Conservation (phyloP, 805 yeast species). For the Saccharomycopsis fibuligera region DNA sequence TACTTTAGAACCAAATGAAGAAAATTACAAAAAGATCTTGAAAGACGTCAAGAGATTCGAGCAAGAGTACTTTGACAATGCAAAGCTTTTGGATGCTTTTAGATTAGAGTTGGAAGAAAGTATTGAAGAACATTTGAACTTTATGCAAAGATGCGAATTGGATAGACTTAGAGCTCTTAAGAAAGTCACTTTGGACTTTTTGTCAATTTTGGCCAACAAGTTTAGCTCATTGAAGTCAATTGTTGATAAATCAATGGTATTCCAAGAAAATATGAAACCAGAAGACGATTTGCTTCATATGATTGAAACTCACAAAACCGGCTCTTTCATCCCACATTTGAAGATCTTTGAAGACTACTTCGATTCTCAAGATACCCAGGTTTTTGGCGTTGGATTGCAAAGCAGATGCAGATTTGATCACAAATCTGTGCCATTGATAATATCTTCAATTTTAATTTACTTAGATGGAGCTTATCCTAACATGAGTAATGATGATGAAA, state of each 20-base stretch:
- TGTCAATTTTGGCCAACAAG: constrained; percentile 58
- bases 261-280: constrained; percentile 70
- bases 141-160: constrained; percentile 76
- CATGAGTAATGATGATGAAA: constrained; percentile 57
- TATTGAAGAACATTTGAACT: constrained; percentile 62
- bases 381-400: constrained; percentile 74
- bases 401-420: constrained; percentile 65
- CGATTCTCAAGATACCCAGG: constrained; percentile 54
- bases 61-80: constrained; percentile 44
- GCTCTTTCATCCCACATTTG: constrained; percentile 67
- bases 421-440: constrained; percentile 62
- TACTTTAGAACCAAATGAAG: constrained; percentile 22
- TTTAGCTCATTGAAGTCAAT: constrained; percentile 50
- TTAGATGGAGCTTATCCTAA: constrained; percentile 70
- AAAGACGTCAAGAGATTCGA: constrained; percentile 58
- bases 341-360: constrained; percentile 75
- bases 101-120: constrained; percentile 72
- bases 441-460: constrained; percentile 55
- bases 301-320: constrained; percentile 64
- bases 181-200: constrained; percentile 66
- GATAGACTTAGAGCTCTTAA: constrained; percentile 74
- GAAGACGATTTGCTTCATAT: constrained; percentile 58
- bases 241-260: constrained; percentile 54
- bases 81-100: constrained; percentile 52
- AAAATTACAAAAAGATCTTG: constrained; percentile 41